phyloP scores from a whole-genome alignment of 768 basidiomycete genomes.

The Tubosaeta sp. region DNA sequence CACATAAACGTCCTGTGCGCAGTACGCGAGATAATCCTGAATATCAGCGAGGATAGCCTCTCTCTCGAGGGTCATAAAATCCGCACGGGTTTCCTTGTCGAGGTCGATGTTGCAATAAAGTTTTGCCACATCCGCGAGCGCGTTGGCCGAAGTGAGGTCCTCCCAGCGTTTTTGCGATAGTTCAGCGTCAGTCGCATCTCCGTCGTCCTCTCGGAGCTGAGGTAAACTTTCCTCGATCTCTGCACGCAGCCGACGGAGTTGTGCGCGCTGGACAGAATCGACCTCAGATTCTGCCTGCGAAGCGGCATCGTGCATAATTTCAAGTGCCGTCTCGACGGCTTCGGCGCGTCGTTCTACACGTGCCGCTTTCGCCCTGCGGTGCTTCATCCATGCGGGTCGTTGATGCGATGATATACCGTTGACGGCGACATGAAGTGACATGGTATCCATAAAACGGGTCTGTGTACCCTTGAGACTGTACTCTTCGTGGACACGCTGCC shows the following conservation, averaged over 20 bases:
- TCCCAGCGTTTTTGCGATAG: conserved; percentile 73
- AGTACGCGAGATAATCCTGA: conserved; percentile 77
- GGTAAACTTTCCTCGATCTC: conserved; percentile 41
- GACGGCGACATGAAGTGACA: conserved; percentile 91
- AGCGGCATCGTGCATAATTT: conserved; percentile 43
- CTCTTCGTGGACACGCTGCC: conserved; percentile 78
- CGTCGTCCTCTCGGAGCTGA: conserved; percentile 31
- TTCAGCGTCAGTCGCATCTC: conserved; percentile 40
- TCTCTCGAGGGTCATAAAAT: conserved; percentile 69
- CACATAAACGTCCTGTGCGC: conserved; percentile 76
- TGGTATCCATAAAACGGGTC: conserved; percentile 88
- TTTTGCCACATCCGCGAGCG: conserved; percentile 86
- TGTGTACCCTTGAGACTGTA: conserved; percentile 63
- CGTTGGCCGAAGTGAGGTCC: conserved; percentile 87
- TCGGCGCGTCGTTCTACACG: conserved; percentile 55
- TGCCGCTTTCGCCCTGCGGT: conserved; percentile 65
- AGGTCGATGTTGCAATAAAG: conserved; percentile 81
- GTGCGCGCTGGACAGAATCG: conserved; percentile 34
- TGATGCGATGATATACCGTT: conserved; percentile 94
- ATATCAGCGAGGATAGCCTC: conserved; percentile 61
- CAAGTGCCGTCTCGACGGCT: conserved; percentile 58
- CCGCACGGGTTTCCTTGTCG: conserved; percentile 73
- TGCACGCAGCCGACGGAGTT: conserved; percentile 36
- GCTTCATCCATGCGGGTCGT: conserved; percentile 87
- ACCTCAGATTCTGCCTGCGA: conserved; percentile 35